Conservation (phyloP, 257 asterid genomes). For the Plantago major region DNA sequence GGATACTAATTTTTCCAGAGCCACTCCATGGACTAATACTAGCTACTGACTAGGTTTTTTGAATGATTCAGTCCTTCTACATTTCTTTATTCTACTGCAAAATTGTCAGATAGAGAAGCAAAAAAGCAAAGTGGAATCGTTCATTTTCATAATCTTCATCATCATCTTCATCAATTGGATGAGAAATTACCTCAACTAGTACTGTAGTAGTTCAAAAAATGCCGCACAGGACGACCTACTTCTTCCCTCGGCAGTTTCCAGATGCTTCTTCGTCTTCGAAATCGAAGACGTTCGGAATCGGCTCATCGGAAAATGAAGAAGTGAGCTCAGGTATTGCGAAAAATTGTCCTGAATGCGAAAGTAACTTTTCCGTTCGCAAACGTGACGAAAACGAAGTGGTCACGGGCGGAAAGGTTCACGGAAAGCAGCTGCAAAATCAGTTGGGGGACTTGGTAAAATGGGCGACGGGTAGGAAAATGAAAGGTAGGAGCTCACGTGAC, state of each 20-base stretch:
- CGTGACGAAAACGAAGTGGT: conserved; percentile 18
- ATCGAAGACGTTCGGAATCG: conserved; percentile 37
- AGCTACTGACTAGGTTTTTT: too few species aligned
- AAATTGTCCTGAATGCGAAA: background rate
- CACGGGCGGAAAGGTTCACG: conserved; percentile 73
- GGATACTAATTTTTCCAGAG: background rate
- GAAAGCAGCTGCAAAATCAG: conserved; percentile 55
- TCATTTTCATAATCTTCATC: too few species aligned
- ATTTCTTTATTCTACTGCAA: too few species aligned
- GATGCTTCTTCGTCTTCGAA: conserved; percentile 25
- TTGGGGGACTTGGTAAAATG: conserved; percentile 35
- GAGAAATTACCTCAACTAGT: background rate
- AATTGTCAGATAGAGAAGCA: too few species aligned
- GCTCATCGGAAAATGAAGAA: background rate
- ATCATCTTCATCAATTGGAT: background rate
- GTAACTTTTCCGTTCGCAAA: background rate
- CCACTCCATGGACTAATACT: background rate
- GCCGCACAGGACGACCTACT: conserved; percentile 94
- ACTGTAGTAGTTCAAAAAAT: conserved; percentile 28
- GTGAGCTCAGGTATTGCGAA: background rate
- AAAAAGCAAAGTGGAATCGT: too few species aligned
- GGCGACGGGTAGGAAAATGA: conserved; percentile 40
- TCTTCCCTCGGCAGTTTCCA: conserved; percentile 84
- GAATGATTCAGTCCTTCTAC: too few species aligned
- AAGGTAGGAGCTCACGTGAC: conserved; percentile 32